These are phyloP conservation scores for Sporothrix inflata DNA, from an alignment of 2,329 filamentous ascomycete genomes.

Conservation along the genomic window DNA sequence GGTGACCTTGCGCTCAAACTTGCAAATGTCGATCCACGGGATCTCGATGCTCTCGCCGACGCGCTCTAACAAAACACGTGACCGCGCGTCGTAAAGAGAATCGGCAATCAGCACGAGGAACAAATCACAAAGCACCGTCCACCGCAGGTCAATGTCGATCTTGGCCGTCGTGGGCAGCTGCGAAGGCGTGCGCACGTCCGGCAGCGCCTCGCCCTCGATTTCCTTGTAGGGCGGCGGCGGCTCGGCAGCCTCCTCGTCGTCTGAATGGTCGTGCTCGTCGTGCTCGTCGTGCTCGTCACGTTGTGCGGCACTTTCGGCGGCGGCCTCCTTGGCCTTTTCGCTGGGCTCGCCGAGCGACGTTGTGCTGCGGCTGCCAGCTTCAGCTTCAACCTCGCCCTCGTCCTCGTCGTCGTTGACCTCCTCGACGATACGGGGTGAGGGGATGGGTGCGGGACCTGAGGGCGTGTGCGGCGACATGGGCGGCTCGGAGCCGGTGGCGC, in stretches of 20 bases:
- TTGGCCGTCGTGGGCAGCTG: conserved; percentile 80
- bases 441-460: background rate
- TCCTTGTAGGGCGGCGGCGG: conserved; percentile 64
- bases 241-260: conserved; percentile 51
- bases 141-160: conserved; percentile 93
- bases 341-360: background rate
- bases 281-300: conserved; percentile 41
- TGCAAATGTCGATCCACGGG: conserved; percentile 88
- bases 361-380: background rate
- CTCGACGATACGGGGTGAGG: conserved; percentile 16
- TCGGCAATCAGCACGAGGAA: conserved; percentile 97
- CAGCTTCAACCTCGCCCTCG: background rate
- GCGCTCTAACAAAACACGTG: conserved; percentile 78
- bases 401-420: conserved; percentile 24
- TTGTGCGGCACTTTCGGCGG: background rate
- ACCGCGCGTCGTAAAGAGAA: conserved; percentile 87
- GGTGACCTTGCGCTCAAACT: conserved; percentile 95
- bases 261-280: background rate
- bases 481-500: conserved; percentile 17
- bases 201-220: conserved; percentile 70
- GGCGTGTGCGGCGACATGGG: conserved; percentile 1
- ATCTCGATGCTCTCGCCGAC: conserved; percentile 82
- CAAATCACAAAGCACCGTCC: conserved; percentile 95
- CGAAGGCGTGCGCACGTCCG: conserved; percentile 79
- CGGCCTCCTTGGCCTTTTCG: conserved; percentile 7